Base-by-base conservation (phyloP, 352 stramenopile species). In the Bremia lactucae region DNA sequence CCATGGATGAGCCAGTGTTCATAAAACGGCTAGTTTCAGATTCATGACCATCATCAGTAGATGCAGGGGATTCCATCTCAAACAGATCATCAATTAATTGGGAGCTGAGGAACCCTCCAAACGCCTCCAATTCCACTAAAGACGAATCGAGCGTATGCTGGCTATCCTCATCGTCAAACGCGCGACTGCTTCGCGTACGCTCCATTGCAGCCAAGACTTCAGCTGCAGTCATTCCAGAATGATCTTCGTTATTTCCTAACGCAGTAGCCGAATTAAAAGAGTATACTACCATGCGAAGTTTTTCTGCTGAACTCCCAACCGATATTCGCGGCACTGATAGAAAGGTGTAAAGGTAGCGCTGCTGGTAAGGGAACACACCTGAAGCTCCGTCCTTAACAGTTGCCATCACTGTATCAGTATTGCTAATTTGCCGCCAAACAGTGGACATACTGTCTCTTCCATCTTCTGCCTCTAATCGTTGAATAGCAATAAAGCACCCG, bases 11-110 rank as follows among this genome's bases (percentile, higher is more conserved):
- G 0, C 49, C 49, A 10, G 45, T 64, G 31, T 69, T 50, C 0
- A 69, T n/a, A n/a, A n/a, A n/a, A n/a, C n/a, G 72, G 3, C 56
- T 65, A 3, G 58, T 61, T 14, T 54, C 42, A 7, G 54, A 49
- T n/a, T 13, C 37, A 10, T 44, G 36, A 8, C 67, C 55, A 18
- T 71, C 76, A 18, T 55, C 50, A 9, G 52, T 58, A 11, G 67
- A 78, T 21, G 49, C 54, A 8, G 83, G 72, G 0, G 78, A 90
- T 20, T 90, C 78, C 36, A 76, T 59, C 41, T 91, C 78, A 41
- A 91, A 91, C 2, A 91, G 54, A 14, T 88, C 78, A 18, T 91
- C 75, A 24, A 91, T 88, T 16, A 76, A 68, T 15, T 66, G 71
- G 4, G 62, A 67, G 16, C 58, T 68, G 13, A 62, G 57, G 21